Evolutionary conservation across 441 rosid genomes (phyloP), one percentile per base, ranked within the genome.

Genomic region (Heliophila coronopifolia): DNA sequence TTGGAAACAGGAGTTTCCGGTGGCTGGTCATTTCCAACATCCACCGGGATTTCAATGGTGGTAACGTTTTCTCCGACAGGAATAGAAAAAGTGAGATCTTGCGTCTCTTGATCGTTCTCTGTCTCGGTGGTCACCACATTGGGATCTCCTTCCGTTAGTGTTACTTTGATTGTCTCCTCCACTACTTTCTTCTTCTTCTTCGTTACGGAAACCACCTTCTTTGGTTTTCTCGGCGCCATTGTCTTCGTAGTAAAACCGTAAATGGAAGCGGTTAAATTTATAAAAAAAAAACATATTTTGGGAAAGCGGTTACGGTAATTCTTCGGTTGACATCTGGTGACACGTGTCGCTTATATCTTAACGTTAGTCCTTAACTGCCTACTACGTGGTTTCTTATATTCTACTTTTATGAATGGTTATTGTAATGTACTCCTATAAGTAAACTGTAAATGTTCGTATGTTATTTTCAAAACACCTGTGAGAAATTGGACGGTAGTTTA

Each of bases 161-260:
- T 58, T 5, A 65, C 44, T 22, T 51, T 30, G 43, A 65, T 7
- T 2, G 65, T 65, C 18, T 58, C 59, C 6, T 58, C 55, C 0
- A 58, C 65, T 5, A 65, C 60, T 65, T 17, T 65, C 44, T 58
- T 58, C 54, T 58, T 65, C 65, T 50, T 58, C 43, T 50, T 58
- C 43, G 63, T 65, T 44, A 58, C 65, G 0, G 65, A 50, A 37
- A 52, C 50, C 7, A 56, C 55, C 32, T 35, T 56, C 14, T 65
- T 57, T 47, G 32, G 9, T 51, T 55, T 61, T 53, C 54, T 64
- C 23, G 58, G 49, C 37, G 40, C 58, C 36, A 57, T 58, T 34
- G 7, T 26, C 16, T 11, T 28, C 9, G 19, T 7, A 9, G 55
- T 46, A 7, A 54, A 47, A 37, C 49, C 39, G 67, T 54, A 53